phyloP scores from a whole-genome alignment of 2,329 filamentous ascomycete species.

The Nothophoma quercina region DNA sequence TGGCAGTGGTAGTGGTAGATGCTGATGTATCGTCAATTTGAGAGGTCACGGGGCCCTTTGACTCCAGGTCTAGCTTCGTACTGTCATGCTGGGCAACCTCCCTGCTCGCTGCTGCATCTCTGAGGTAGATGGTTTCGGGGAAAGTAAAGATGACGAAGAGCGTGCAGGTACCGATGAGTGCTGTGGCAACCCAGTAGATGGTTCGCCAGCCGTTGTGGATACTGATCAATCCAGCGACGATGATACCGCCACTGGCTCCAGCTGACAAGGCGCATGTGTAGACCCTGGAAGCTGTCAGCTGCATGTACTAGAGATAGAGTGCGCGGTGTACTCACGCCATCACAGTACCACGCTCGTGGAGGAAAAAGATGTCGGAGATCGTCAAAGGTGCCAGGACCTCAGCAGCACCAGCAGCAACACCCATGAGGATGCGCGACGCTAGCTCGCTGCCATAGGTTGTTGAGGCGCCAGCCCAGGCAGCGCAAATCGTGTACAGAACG shows the following conservation, averaged over 20 bases:
- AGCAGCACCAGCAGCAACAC: conserved; percentile 66
- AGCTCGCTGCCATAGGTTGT: conserved; percentile 66
- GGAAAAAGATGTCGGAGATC: conserved; percentile 69
- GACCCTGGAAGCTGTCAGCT: neutral
- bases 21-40: neutral
- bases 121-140: conserved; percentile 61
- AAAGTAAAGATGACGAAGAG: conserved; percentile 62
- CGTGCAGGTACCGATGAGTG: conserved; percentile 59
- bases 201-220: conserved; percentile 59
- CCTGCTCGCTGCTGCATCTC: neutral
- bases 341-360: conserved; percentile 68
- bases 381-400: conserved; percentile 68
- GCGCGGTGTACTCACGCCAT: conserved; percentile 40
- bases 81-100: neutral
- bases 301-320: conserved; percentile 10
- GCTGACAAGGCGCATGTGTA: conserved; percentile 35
- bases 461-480: conserved; percentile 64
- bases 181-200: conserved; percentile 61
- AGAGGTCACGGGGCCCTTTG: neutral
- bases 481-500: conserved; percentile 57
- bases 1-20: neutral
- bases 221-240: conserved; percentile 55
- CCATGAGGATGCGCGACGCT: conserved; percentile 67
- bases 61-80: neutral
- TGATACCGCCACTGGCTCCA: conserved; percentile 40